Evolutionary conservation across 768 basidiomycete genomes (phyloP).

Genomic region (Russula vinacea): DNA sequence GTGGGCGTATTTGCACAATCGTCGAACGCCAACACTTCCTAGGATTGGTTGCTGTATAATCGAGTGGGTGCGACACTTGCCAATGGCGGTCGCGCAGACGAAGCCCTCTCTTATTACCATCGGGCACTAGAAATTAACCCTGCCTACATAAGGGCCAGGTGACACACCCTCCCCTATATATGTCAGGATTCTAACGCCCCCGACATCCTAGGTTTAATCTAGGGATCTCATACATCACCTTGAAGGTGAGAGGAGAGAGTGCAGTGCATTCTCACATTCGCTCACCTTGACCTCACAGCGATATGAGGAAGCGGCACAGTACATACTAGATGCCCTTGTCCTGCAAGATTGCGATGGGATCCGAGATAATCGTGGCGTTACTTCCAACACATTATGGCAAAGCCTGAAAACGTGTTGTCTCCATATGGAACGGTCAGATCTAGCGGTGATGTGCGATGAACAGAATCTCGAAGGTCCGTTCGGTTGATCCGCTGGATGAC

Average conservation of each 20-base stretch:
- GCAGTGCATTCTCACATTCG: constrained; percentile 31
- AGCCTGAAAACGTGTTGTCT: constrained; percentile 79
- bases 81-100: constrained; percentile 73
- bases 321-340: constrained; percentile 84
- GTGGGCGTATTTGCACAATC: neutral
- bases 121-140: constrained; percentile 85
- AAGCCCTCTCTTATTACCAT: constrained; percentile 86
- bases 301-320: constrained; percentile 81
- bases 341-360: constrained; percentile 84
- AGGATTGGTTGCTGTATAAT: constrained; percentile 94
- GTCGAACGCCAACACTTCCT: constrained; percentile 1
- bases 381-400: constrained; percentile 81
- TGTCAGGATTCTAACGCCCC: neutral
- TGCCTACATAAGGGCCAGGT: constrained; percentile 86
- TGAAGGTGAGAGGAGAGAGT: constrained; percentile 49
- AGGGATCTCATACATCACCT: constrained; percentile 87
- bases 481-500: neutral
- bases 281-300: constrained; percentile 45
- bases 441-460: constrained; percentile 68
- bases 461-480: constrained; percentile 64
- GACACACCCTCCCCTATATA: constrained; percentile 23
- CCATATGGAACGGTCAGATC: constrained; percentile 74
- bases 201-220: constrained; percentile 70
- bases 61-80: constrained; percentile 93
- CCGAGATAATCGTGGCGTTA: constrained; percentile 64